Evolutionary conservation across 108 stramenopile species (phyloP), one percentile per base, ranked within the genome.

Genomic region (Pseudonitzschia pungens): DNA sequence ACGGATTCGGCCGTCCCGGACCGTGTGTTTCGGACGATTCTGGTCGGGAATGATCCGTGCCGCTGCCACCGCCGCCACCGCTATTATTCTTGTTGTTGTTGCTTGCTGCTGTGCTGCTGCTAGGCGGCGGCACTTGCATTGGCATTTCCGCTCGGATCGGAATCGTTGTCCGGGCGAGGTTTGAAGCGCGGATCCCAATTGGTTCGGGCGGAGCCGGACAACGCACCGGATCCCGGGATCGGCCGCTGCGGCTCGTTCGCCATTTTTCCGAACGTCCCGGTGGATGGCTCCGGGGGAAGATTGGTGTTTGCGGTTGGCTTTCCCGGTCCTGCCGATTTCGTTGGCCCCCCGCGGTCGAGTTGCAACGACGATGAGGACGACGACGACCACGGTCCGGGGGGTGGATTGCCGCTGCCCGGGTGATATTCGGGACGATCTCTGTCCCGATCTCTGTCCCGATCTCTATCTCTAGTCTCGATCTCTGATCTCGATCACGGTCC

Each of bases 131-230:
- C n/a, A 36, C 4, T 36, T 6, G 36, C 36, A 36, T 36, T 36
- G 4, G 36, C 36, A 36, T 36, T 36, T 36, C 4, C 36, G 6
- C 6, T 36, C 36, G 36, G 6, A 6, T 6, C 36, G 36, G 36
- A 36, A 36, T 36, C 36, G 36, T 36, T 33, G 33, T 16, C 28
- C 45, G 12, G 14, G 43, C 15, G n/a, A 21, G 27, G 16, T 31
- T 67, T 67, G 44, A 67, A 50, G 16, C 66, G 66, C 16, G 66
- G 66, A 24, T 67, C 66, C 26, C 28, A 36, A 36, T 36, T 26
- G 28, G 18, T 67, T 26, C 66, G 45, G 22, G 41, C 18, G 32
- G 12, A 11, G 32, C 18, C 36, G 21, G 36, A 20, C 15, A 12
- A 24, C 3, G n/a, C 10, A 26, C 28, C 14, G 57, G 36, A 36